Percentiles rank a stretch among this genome's conserved stretches.
These are phyloP conservation scores for Coccinonectria pachysandricola DNA, from an alignment of 2,329 filamentous ascomycete species.

Conservation along the genomic window DNA sequence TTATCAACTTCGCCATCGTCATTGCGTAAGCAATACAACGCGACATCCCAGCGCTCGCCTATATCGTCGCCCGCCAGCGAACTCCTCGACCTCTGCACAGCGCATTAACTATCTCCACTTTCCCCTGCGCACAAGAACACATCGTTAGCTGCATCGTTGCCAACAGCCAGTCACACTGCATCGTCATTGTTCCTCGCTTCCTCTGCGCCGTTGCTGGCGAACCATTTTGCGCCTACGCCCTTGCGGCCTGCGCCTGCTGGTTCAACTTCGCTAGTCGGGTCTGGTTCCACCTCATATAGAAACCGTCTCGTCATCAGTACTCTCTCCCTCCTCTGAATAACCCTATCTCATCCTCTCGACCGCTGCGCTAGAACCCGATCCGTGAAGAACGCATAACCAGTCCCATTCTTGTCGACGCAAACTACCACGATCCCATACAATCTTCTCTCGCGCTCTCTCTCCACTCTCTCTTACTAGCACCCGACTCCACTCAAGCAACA, in stretches of 20 bases:
- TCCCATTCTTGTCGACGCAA: too few species aligned
- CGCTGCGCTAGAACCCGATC: background rate
- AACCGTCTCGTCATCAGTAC: background rate
- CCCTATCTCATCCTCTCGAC: background rate
- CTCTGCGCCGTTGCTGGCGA: too few species aligned
- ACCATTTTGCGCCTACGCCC: too few species aligned
- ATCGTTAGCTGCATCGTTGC: background rate
- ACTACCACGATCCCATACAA: constrained; percentile 1
- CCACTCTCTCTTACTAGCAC: constrained; percentile 4
- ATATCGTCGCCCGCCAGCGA: background rate
- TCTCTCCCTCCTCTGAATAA: background rate
- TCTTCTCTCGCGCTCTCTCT: constrained; percentile 3
- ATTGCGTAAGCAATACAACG: too few species aligned
- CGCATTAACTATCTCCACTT: too few species aligned
- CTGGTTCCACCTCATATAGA: background rate
- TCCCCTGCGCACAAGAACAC: too few species aligned
- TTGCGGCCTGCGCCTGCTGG: too few species aligned
- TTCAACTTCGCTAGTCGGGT: too few species aligned
- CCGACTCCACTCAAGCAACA: constrained; percentile 1
- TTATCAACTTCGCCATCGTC: too few species aligned
- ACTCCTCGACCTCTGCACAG: too few species aligned
- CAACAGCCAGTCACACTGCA: background rate
- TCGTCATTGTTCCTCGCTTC: background rate
- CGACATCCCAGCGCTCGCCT: too few species aligned
- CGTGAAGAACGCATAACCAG: too few species aligned